These are phyloP conservation scores for Xylaria hypoxylon DNA, from an alignment of 2,329 filamentous ascomycete genomes.

Conservation along the genomic window DNA sequence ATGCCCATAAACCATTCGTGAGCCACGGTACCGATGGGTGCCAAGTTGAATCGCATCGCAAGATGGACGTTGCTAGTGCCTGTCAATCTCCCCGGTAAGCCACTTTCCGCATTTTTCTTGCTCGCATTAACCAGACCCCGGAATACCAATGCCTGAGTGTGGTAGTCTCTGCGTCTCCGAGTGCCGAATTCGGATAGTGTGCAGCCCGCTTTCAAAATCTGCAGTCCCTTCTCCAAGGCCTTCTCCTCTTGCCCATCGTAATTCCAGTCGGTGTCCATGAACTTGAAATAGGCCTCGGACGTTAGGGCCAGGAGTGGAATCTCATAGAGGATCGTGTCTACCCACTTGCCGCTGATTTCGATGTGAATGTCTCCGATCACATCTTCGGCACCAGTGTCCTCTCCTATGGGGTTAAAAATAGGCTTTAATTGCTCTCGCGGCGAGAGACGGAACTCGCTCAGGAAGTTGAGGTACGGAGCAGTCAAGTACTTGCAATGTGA, in stretches of 20 bases:
- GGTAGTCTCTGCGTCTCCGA: conserved; percentile 88
- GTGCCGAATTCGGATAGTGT: conserved; percentile 95
- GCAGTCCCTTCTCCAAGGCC: conserved; percentile 83
- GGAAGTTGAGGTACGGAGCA: conserved; percentile 80
- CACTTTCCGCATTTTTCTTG: conserved; percentile 73
- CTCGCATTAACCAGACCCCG: conserved; percentile 84
- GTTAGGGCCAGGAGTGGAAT: conserved; percentile 92
- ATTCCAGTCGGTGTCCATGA: conserved; percentile 93
- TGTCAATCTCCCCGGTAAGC: conserved; percentile 77
- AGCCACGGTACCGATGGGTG: conserved; percentile 87
- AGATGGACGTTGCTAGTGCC: conserved; percentile 98
- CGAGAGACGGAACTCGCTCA: conserved; percentile 82
- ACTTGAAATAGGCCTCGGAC: conserved; percentile 97
- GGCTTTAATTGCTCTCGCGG: conserved; percentile 83
- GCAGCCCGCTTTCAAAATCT: conserved; percentile 84
- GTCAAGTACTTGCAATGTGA: conserved; percentile 84
- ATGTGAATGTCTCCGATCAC: conserved; percentile 82
- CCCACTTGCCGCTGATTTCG: conserved; percentile 84
- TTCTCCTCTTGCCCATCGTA: conserved; percentile 88
- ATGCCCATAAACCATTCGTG: conserved; percentile 99
- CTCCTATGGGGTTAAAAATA: conserved; percentile 68
- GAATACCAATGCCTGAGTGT: conserved; percentile 93
- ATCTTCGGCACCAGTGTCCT: conserved; percentile 71
- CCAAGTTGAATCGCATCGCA: conserved; percentile 89
- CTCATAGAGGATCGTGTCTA: conserved; percentile 97